phyloP scores from a whole-genome alignment of 305 asterid genomes.

The Fraxinus albicans region DNA sequence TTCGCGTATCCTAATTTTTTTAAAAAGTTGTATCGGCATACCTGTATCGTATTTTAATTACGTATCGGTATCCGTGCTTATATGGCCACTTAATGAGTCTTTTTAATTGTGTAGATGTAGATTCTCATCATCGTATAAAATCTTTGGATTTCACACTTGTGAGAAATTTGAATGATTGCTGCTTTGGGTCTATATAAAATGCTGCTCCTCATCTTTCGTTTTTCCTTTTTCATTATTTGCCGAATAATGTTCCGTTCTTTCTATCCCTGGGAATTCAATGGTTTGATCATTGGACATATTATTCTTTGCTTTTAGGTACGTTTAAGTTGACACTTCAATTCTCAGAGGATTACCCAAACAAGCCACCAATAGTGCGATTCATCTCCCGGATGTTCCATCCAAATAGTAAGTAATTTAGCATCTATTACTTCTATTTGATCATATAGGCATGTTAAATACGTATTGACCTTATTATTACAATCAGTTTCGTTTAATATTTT shows the following conservation, averaged over 20 bases:
- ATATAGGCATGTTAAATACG: neutral
- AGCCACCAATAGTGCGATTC: slow-evolving; percentile 83
- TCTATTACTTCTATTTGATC: neutral
- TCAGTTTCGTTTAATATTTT: neutral
- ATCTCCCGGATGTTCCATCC: slow-evolving; percentile 85
- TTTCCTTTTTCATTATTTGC: neutral
- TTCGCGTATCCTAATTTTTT: too few relatives aligned
- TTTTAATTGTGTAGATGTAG: neutral
- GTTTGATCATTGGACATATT: neutral
- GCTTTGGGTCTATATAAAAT: neutral
- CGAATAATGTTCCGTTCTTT: neutral
- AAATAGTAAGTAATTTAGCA: slow-evolving; percentile 52
- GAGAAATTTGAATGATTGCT: neutral
- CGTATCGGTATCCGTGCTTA: too few relatives aligned
- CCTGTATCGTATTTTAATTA: too few relatives aligned
- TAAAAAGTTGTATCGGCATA: too few relatives aligned
- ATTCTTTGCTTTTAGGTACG: slow-evolving; percentile 46
- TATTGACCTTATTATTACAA: neutral
- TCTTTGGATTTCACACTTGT: neutral
- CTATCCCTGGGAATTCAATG: neutral
- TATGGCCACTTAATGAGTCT: neutral
- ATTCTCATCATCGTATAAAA: neutral
- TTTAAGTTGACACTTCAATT: slow-evolving; percentile 81
- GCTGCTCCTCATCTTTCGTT: neutral
- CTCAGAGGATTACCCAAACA: slow-evolving; percentile 78